Base-by-base conservation (phyloP, 2,329 filamentous ascomycete species). In the Phialocephala sp. region DNA sequence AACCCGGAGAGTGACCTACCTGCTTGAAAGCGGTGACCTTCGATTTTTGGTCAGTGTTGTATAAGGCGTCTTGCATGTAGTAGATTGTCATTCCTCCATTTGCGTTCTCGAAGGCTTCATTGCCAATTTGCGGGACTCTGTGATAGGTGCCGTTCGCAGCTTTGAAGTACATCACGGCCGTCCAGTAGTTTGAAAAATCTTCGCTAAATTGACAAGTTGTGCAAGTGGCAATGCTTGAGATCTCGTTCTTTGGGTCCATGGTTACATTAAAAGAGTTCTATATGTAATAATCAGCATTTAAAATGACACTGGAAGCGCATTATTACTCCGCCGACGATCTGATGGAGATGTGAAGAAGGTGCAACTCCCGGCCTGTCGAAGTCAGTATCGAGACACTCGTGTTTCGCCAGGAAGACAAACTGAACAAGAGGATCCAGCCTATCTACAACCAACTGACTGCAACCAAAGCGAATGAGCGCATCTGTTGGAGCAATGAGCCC, bases 21-120 rank as follows among this genome's bases (percentile, higher is more conserved):
- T 61, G 77, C 62, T 80, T 78, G 68, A 81, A 81, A 8, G 79
- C 80, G n/a, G 78, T 81, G n/a, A 80, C 79, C 61, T 80, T 80
- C 41, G 75, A 54, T 18, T 27, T 11, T 66, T 67, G 59, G 72
- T 66, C 69, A 71, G 71, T 72, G 74, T 72, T 37, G 18, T 76
- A 74, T 36, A 69, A 74, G 22, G 59, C 59, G 52, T 60, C 60
- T 79, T 79, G 68, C 79, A 79, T 12, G 79, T 73, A 4, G 75
- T 60, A 60, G 8, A 77, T 75, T 77, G 77, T n/a, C 77, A 60
- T 77, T n/a, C 77, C 77, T 35, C 76, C 77, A 15, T 71, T 72
- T 14, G 72, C 68, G 2, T 66, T 61, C 60, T 77, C 76, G 47
- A 79, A 79, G 1, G 72, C 72, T 8, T 72, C 63, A 64, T 79